These are phyloP conservation scores for Nothophoma quercina DNA, from an alignment of 2,329 filamentous ascomycete species.

Conservation along the genomic window DNA sequence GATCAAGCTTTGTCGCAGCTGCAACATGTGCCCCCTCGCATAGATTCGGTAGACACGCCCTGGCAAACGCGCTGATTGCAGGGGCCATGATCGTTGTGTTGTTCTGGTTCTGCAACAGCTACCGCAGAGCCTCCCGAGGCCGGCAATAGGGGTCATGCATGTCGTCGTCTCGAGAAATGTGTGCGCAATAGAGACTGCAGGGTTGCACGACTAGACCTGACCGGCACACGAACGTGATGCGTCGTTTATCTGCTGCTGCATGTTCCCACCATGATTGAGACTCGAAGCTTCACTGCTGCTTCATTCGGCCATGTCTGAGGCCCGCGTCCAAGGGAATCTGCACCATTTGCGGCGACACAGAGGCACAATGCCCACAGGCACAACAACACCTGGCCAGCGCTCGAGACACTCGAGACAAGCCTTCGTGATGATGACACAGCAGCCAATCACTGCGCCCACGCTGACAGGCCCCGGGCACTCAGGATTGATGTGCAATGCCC, in stretches of 20 bases:
- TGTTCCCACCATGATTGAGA: constrained; percentile 11
- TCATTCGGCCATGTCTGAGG: constrained; percentile 15
- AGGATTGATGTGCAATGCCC: constrained; percentile 25
- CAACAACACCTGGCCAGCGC: constrained; percentile 11
- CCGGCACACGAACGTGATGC: constrained; percentile 21
- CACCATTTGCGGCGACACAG: constrained; percentile 16
- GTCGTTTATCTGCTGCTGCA: constrained; percentile 23
- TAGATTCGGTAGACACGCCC: constrained; percentile 15
- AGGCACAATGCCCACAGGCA: constrained; percentile 8
- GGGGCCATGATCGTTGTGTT: constrained; percentile 1
- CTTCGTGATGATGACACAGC: not conserved
- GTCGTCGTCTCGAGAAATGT: constrained; percentile 19
- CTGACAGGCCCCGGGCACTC: constrained; percentile 4
- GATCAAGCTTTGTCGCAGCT: constrained; percentile 7
- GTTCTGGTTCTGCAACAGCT: constrained; percentile 16
- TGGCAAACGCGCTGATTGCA: constrained; percentile 18
- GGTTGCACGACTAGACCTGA: constrained; percentile 26
- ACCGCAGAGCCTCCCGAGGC: constrained; percentile 22
- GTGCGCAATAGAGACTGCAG: constrained; percentile 19
- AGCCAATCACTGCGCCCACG: constrained; percentile 37
- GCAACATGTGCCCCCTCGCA: constrained; percentile 17
- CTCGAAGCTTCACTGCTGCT: constrained; percentile 19
- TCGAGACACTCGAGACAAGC: constrained; percentile 19
- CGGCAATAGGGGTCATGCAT: constrained; percentile 32
- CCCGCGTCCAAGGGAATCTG: constrained; percentile 15